Conservation (phyloP, 768 basidiomycete species). For the Rhodotorula sphaerocarpa region DNA sequence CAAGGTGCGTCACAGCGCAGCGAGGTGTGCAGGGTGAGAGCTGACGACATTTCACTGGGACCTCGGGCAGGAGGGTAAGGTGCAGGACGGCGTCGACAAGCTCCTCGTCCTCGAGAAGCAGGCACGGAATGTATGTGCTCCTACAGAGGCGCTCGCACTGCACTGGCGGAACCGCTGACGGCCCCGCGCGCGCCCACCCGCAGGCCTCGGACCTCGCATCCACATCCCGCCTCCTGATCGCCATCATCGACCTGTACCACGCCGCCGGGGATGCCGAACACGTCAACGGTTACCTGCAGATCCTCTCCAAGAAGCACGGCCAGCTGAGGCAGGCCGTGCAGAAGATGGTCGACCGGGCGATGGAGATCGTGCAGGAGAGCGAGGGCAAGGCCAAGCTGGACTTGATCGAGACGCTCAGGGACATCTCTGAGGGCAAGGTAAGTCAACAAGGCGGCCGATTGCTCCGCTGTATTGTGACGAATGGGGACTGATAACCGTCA, state of each 20-base stretch:
- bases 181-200: slow-evolving; percentile 1
- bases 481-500: too few species aligned
- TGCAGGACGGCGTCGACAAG: slow-evolving; percentile 82
- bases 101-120: slow-evolving; percentile 86
- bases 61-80: slow-evolving; percentile 53
- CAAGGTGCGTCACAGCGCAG: slow-evolving; percentile 1
- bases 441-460: too few species aligned
- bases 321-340: slow-evolving; percentile 85
- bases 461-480: not conserved
- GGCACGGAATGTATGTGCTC: slow-evolving; percentile 69
- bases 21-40: fast-evolving
- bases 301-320: slow-evolving; percentile 90
- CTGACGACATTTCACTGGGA: not conserved
- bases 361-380: slow-evolving; percentile 72
- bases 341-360: slow-evolving; percentile 78
- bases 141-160: not conserved
- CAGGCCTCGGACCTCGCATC: slow-evolving; percentile 88
- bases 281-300: slow-evolving; percentile 49
- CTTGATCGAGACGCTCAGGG: slow-evolving; percentile 76
- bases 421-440: slow-evolving; percentile 95
- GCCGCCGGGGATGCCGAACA: slow-evolving; percentile 54
- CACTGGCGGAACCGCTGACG: too few species aligned
- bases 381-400: slow-evolving; percentile 74
- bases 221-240: slow-evolving; percentile 75
- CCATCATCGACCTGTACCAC: slow-evolving; percentile 64